Base-by-base conservation (phyloP, 208 protist genomes). In the Angomonas ambiguus region DNA sequence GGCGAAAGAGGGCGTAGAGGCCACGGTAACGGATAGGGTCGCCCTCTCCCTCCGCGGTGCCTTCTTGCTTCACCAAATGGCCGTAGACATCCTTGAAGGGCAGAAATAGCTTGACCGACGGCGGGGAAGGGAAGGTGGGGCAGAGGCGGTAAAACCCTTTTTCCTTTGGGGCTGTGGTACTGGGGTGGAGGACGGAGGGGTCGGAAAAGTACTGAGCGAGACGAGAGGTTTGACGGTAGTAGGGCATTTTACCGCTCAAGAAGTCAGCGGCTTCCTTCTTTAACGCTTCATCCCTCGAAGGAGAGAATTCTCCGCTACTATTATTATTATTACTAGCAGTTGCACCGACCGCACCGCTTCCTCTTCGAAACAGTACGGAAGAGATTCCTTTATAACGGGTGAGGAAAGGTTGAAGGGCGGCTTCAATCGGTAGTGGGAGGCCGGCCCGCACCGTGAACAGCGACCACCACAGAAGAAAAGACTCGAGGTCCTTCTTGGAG, bases 401-500 rank as follows among this genome's bases (percentile, higher is more conserved):
- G 18, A 53, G 20, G 20, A 53, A 53, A 20, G 10, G 45, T 53
- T 24, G 18, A 5, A 53, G 20, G 18, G 18, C 45, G 45, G 18
- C 16, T 3, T 53, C 45, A n/a, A 53, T 53, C 18, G 13, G 45
- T 5, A 53, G 5, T 5, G 45, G 24, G 18, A 53, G 45, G 5
- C 45, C 45, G 8, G 18, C 10, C 45, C 45, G 45, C 22, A 38
- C 34, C 6, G 34, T 31, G 24, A 59, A 10, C 30, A 10, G 24
- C 5, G 10, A 31, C 80, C 80, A 85, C 80, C 80, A 85, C 53
- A 85, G 55, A 41, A 72, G 51, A 41, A 85, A 85, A 5, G 57
- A 63, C 34, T 86, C 80, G 5, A 80, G 45, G 41, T 79, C 76
- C 22, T 31, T 38, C 10, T 34, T 30, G 1, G 73, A 51, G 25